These are phyloP conservation scores for Thymus mandschuricus DNA, from an alignment of 257 asterid genomes.

Conservation along the genomic window DNA sequence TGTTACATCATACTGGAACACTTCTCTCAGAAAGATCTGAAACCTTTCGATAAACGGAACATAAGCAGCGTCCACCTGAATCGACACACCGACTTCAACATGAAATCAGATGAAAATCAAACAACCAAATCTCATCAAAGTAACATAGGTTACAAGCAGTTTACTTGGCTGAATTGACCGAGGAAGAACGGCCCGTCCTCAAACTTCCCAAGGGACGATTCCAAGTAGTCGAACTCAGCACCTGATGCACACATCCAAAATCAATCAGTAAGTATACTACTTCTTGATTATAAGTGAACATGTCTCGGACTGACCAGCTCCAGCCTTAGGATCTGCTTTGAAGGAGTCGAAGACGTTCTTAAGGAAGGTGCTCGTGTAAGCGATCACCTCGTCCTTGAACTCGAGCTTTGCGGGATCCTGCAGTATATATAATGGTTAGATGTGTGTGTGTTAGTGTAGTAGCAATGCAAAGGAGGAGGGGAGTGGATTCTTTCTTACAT, in stretches of 20 bases:
- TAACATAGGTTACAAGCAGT: neutral
- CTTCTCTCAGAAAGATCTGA: conserved; percentile 45
- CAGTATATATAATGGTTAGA: neutral
- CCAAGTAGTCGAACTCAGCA: conserved; percentile 60
- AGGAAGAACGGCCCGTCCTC: conserved; percentile 71
- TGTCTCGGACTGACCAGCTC: conserved; percentile 36
- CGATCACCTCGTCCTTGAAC: conserved; percentile 61
- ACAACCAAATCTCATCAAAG: neutral
- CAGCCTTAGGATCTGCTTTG: conserved; percentile 49
- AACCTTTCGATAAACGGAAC: conserved; percentile 72
- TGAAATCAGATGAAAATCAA: neutral
- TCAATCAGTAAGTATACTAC: neutral
- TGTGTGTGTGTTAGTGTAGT: neutral
- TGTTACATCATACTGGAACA: conserved; percentile 53
- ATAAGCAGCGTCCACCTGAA: conserved; percentile 57
- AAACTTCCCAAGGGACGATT: conserved; percentile 55
- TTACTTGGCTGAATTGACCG: conserved; percentile 62
- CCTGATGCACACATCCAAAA: conserved; percentile 30
- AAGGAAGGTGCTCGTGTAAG: conserved; percentile 49
- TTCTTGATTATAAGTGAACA: no score
- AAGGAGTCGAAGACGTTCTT: conserved; percentile 38
- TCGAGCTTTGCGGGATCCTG: conserved; percentile 57
- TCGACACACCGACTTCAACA: neutral
- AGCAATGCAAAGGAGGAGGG: neutral
- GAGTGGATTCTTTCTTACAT: neutral